Evolutionary conservation across 345 rosid genomes (phyloP).

Genomic region (Salix arbutifolia): DNA sequence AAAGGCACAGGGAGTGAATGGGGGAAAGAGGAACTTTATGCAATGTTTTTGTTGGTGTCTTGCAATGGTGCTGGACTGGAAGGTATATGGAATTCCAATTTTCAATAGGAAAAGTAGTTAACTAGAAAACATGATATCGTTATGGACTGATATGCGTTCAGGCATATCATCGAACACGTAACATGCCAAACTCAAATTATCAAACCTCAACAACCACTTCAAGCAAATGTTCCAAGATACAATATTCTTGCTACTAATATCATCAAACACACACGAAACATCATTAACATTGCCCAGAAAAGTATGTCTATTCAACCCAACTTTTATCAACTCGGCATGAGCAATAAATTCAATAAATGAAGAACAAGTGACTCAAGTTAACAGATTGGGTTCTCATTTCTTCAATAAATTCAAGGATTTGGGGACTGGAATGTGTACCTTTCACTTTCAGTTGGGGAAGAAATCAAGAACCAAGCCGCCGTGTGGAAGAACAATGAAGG

Average conservation of each 20-base stretch:
- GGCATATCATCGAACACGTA: conserved; percentile 64
- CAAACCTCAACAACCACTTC: conserved; percentile 33
- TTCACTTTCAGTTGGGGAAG: too few species aligned
- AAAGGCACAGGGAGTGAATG: background rate
- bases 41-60: conserved; percentile 43
- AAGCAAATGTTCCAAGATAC: conserved; percentile 68
- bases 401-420: too few species aligned
- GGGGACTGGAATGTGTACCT: too few species aligned
- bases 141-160: conserved; percentile 10
- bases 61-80: conserved; percentile 48
- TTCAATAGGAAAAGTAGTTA: too few species aligned
- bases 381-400: too few species aligned
- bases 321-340: conserved; percentile 61
- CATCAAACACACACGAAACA: conserved; percentile 41
- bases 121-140: too few species aligned
- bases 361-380: too few species aligned
- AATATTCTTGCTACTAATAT: conserved; percentile 39
- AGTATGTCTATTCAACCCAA: conserved; percentile 43
- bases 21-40: background rate
- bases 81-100: background rate
- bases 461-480: too few species aligned
- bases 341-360: conserved; percentile 5
- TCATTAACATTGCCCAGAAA: conserved; percentile 44
- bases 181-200: conserved; percentile 25
- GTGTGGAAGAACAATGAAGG: too few species aligned